Percentiles rank a stretch among this genome's conserved stretches.
Evolutionary conservation across 345 rosid species (phyloP).

Genomic region (Toxicodendron radicans): DNA sequence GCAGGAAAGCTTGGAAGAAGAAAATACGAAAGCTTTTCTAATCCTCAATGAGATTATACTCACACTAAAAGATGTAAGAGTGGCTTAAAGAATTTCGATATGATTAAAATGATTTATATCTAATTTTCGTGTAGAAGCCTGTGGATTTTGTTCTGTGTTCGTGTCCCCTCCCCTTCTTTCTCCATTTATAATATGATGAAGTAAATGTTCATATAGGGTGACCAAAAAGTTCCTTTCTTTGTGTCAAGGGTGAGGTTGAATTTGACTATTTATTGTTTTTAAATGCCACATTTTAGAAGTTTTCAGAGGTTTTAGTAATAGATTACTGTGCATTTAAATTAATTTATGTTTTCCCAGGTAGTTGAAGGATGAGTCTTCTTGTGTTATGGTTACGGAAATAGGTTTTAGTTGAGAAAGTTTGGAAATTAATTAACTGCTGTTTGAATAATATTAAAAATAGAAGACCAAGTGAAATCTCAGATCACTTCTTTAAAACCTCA

Average conservation of each 20-base stretch:
- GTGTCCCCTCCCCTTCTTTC: neutral
- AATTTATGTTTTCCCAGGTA: neutral
- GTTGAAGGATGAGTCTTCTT: neutral
- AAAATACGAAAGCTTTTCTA: conserved; percentile 75
- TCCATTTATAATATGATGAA: neutral
- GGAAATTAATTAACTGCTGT: neutral
- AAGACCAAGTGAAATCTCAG: neutral
- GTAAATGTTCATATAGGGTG: neutral
- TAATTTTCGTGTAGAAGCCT: conserved; percentile 3
- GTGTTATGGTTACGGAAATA: neutral
- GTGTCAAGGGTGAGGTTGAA: neutral
- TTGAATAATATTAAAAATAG: neutral
- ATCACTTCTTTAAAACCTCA: neutral
- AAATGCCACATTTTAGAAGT: neutral
- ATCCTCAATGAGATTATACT: conserved; percentile 88
- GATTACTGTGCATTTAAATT: neutral
- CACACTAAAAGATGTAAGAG: conserved; percentile 78
- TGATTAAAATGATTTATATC: neutral
- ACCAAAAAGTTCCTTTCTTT: neutral
- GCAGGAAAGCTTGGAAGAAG: conserved; percentile 69
- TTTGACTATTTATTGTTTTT: neutral
- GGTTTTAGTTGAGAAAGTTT: neutral
- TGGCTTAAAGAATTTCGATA: conserved; percentile 9
- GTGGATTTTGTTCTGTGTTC: neutral
- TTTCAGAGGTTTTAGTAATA: neutral